A percentile compares a stretch with the other conserved stretches of the same genome.
Evolutionary conservation across 2,329 filamentous ascomycete genomes (phyloP).

Genomic region (Fusarium penzigii): DNA sequence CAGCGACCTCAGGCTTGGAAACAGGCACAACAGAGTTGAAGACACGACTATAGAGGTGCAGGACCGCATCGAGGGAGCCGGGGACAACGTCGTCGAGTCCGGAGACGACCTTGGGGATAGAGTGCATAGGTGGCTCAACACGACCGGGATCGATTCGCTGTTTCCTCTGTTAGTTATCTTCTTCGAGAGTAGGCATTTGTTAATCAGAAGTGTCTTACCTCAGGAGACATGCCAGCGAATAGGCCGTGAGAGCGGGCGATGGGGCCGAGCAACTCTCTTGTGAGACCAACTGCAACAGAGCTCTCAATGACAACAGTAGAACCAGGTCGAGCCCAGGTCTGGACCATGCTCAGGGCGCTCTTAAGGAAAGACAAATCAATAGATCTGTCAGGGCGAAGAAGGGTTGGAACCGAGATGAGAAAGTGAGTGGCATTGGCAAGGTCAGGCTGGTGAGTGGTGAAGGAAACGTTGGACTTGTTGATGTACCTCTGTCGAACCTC

Average conservation of each 20-base stretch:
- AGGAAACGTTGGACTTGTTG: slow-evolving; percentile 7
- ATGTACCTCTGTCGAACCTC: slow-evolving; percentile 32
- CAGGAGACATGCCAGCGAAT: slow-evolving; percentile 50
- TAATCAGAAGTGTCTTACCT: slow-evolving; percentile 6
- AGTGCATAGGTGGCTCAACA: slow-evolving; percentile 36
- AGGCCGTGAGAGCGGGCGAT: slow-evolving; percentile 42
- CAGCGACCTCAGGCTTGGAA: slow-evolving; percentile 52
- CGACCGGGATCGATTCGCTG: slow-evolving; percentile 53
- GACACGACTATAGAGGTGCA: slow-evolving; percentile 42
- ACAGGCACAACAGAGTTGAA: slow-evolving; percentile 49
- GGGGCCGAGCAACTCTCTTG: slow-evolving; percentile 48
- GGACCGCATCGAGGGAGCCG: slow-evolving; percentile 45
- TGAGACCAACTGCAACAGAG: slow-evolving; percentile 55
- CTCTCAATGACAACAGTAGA: slow-evolving; percentile 52
- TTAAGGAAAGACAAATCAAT: slow-evolving; percentile 48
- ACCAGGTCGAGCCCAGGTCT: slow-evolving; percentile 41
- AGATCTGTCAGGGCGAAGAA: slow-evolving; percentile 45
- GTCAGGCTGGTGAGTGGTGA: slow-evolving; percentile 38
- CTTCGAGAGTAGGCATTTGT: neutral
- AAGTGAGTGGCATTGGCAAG: slow-evolving; percentile 49
- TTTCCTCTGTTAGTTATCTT: neutral
- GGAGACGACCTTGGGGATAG: slow-evolving; percentile 55
- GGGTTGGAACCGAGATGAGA: slow-evolving; percentile 53
- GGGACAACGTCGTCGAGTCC: slow-evolving; percentile 48
- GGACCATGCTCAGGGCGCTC: slow-evolving; percentile 45